Base-by-base conservation (phyloP, 148 eudicot genomes). In the Spergularia marina region DNA sequence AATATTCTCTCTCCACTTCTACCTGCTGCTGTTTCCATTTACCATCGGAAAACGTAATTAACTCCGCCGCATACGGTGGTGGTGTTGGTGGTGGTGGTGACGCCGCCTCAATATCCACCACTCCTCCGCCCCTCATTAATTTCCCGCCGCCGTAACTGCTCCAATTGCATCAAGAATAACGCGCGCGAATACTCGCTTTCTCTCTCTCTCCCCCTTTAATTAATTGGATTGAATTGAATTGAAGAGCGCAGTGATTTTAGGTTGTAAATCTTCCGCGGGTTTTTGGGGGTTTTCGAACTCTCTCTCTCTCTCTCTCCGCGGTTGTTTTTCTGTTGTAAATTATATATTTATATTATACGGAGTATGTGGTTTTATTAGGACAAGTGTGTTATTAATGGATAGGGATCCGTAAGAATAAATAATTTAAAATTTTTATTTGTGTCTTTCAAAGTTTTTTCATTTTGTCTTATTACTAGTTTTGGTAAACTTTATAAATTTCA, bases 1-100 rank as follows among this genome's bases (percentile, higher is more conserved):
- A 90, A 90, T 89, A 83, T 60, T 34, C 55, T 30, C 64, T 12
- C 83, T 82, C 91, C 93, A 82, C 80, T 86, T 6, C 61, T 36
- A 55, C 72, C 68, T 21, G 77, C 82, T 49, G 9, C n/a, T 72
- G 18, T 17, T 64, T 41, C 67, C 57, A 60, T 63, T 59, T 23
- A 72, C 83, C 83, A 81, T 76, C 64, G 76, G 73, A 78, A 80
- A 79, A 9, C 82, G 66, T 17, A 68, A 74, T 78, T 84, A 83
- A 86, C 89, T 85, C 85, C 86, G 58, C 54, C 13, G 20, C 17
- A 11, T 0, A 1, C 2, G 36, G 36, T 30, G 36, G 36, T 30
- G 36, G 4, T 30, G 1, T 1, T 30, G 36, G 36, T 30, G 36
- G 36, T 30, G 2, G 36, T 30, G 12, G 14, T 23, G 53, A 0